Base-by-base conservation (phyloP, 495 filamentous ascomycete genomes). In the Tuber indicum region DNA sequence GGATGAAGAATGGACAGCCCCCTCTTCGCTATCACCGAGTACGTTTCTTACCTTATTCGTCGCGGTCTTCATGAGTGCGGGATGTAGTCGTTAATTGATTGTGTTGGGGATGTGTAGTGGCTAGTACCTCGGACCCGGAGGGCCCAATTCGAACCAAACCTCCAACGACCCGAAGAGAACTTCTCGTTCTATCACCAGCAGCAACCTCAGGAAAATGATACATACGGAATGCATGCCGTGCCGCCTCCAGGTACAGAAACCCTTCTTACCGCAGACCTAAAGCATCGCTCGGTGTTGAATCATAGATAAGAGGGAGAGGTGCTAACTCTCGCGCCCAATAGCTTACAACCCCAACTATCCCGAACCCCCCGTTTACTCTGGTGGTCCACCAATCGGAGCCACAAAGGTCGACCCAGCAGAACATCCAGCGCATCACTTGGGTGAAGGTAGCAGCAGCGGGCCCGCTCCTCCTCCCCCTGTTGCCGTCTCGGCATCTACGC, bases 11-110 rank as follows among this genome's bases (percentile, higher is more conserved):
- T 78, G 91, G 91, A 23, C 82, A 88, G 66, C 84, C 86, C 17
- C 91, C 92, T 10, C 84, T 93, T 69, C 81, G 77, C 45, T 94
- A 93, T 83, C 92, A 94, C 83, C 85, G 89, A 80, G 91, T 93
- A 87, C 36, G 87, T 82, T 7, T 69, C 36, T 49, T 71, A 70
- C 43, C 32, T 58, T 58, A 49, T 76, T 47, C 72, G 16, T 52
- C 7, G 43, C 42, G 23, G 44, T 39, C 72, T 23, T 66, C 39
- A 43, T 72, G 52, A 36, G 70, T 41, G 5, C 39, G 36, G 21
- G 45, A 41, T 32, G 26, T 41, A 49, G 32, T 71, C 16, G n/a
- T 32, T 71, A 43, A 74, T 52, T 16, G 23, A 42, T 45, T 66
- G 32, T 21, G n/a, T 41, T 72, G 74, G 36, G 69, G 45, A 26